Evolutionary conservation across 768 basidiomycete species (phyloP), one percentile per base, ranked within the genome.

Genomic region (Pleurotus pulmonarius): DNA sequence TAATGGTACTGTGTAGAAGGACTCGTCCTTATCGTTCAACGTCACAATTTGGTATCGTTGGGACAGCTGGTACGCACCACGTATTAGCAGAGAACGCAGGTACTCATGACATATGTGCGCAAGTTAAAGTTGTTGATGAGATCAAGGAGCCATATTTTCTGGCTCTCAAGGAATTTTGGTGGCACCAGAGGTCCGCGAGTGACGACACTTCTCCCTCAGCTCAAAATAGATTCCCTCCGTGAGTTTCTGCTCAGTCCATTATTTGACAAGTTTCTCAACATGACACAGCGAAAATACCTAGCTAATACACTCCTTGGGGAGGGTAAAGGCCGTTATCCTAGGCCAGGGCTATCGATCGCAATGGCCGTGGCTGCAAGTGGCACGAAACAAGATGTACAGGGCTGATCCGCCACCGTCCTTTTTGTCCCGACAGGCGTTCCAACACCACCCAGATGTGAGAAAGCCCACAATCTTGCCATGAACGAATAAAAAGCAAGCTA

Each of bases 281-380:
- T 34, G 29, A 34, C 11, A 34, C 60, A 74, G 94, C 93, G 12
- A 75, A 60, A 83, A 96, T 65, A 90, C 97, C 55, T 97, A 97
- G 68, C 11, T 3, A 81, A 87, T 56, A 94, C 92, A 25, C 92
- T 20, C 92, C 3, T 73, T 97, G 13, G 87, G 90, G 11, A 83
- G 86, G 59, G 84, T 98, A 59, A 87, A 85, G 66, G 89, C 94
- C 24, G 92, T 97, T 48, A 92, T 97, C 57, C 80, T 98, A 54
- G 89, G 90, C 6, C 92, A 94, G 71, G 93, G 94, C 75, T 92
- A 92, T 24, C 94, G 94, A 92, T 24, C 94, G 94, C 69, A 90
- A 91, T 67, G 81, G 82, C 59, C 70, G 74, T 39, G 84, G 86
- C 46, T 92, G 94, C 75, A 93, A 93, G 46, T 20, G 20, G 20